Conservation (phyloP, 345 rosid species). For the Murraya paniculata region DNA sequence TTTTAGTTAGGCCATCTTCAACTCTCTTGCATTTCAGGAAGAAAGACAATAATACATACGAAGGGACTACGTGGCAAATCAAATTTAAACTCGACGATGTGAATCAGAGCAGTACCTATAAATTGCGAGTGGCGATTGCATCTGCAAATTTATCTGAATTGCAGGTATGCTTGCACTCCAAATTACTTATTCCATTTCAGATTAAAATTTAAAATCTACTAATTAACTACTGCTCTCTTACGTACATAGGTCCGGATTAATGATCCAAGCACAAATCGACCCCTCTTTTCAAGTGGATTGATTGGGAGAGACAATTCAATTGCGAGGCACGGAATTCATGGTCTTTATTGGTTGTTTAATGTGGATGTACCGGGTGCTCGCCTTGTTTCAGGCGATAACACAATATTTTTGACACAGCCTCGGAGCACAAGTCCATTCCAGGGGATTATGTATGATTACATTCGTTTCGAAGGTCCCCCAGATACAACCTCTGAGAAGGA, state of each 20-base stretch:
- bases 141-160: constrained; percentile 67
- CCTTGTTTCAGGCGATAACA: constrained; percentile 60
- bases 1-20: not conserved
- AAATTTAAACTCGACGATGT: constrained; percentile 46
- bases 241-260: constrained; percentile 55
- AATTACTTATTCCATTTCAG: not conserved
- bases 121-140: constrained; percentile 66
- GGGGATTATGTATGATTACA: constrained; percentile 85
- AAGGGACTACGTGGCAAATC: constrained; percentile 75
- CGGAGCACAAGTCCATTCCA: constrained; percentile 54
- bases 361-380: constrained; percentile 47
- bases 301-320: constrained; percentile 84
- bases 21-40: constrained; percentile 31
- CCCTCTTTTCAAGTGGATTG: constrained; percentile 60
- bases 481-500: not conserved
- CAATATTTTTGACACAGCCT: constrained; percentile 57
- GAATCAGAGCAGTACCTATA: constrained; percentile 38
- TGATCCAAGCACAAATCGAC: constrained; percentile 35
- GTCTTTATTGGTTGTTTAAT: constrained; percentile 69
- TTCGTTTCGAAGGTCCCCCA: constrained; percentile 69
- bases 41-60: constrained; percentile 39
- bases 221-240: not conserved
- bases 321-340: constrained; percentile 90
- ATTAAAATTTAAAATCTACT: not conserved
- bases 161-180: constrained; percentile 42